A percentile compares a stretch with the other conserved stretches of the same genome.
phyloP scores from a whole-genome alignment of 192 early-diverging fungal genomes.

The Mortierella alpina region DNA sequence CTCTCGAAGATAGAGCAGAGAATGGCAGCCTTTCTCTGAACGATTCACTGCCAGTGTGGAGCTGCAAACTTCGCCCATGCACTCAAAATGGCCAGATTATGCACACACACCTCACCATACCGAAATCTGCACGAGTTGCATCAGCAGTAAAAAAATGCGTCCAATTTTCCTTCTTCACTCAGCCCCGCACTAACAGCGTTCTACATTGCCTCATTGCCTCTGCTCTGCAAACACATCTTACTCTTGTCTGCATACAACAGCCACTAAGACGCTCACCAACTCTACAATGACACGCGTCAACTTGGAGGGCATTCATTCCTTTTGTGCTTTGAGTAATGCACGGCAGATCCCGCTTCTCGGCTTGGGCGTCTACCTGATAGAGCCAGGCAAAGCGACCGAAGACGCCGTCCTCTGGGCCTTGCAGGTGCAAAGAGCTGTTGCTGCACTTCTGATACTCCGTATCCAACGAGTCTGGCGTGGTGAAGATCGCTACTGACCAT shows the following conservation, averaged over 20 bases:
- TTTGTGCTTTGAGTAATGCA: slow-evolving; percentile 31
- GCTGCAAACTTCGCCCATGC: no score
- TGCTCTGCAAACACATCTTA: no score
- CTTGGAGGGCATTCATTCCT: slow-evolving; percentile 31
- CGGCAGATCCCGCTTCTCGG: slow-evolving; percentile 43
- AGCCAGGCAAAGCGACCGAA: slow-evolving; percentile 49
- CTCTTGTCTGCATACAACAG: background rate
- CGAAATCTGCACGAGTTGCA: no score
- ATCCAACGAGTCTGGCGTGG: no score
- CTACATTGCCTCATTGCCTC: background rate
- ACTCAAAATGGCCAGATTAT: no score
- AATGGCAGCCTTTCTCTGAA: no score
- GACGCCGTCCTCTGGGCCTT: slow-evolving; percentile 59
- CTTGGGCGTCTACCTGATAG: slow-evolving; percentile 56
- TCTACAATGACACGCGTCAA: slow-evolving; percentile 27
- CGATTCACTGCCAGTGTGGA: no score
- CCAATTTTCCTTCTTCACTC: background rate
- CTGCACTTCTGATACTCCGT: background rate
- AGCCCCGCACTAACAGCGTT: background rate
- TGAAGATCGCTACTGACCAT: background rate
- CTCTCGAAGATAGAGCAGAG: no score
- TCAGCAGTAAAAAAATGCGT: no score
- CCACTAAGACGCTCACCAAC: background rate
- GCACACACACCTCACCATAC: no score
- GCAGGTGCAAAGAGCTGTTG: slow-evolving; percentile 33